Evolutionary conservation across 352 stramenopile genomes (phyloP), one percentile per base, ranked within the genome.

Genomic region (Globisporangium yorkense): DNA sequence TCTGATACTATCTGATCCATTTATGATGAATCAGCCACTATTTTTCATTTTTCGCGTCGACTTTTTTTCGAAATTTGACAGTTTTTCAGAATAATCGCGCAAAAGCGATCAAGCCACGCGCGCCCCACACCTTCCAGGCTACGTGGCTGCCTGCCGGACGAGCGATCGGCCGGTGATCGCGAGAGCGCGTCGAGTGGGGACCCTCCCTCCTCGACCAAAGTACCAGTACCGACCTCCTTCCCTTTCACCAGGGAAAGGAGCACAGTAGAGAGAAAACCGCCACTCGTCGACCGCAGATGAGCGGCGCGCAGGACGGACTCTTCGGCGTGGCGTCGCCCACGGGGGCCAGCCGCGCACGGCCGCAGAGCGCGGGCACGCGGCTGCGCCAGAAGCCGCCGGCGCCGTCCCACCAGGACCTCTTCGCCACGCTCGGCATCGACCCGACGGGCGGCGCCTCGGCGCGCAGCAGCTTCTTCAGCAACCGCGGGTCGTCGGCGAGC

Each of bases 371-470:
- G n/a, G 69, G 55, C 52, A 87, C 76, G 45, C 76, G 65, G 16
- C 56, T 92, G 62, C 74, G 80, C 12, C 80, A 85, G 57, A 88
- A 88, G 54, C 73, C 77, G 0, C 41, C 60, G 49, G 48, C 57
- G 40, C 64, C 63, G n/a, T 57, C 62, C 35, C 63, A 70, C 31
- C 64, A 77, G 55, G 67, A 86, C 69, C 77, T 86, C 54, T 85
- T 87, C 54, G 72, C 75, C 24, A 74, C 72, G 51, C 65, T 87
- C 49, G 74, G 72, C 13, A 56, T 85, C 37, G 75, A 81, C 47
- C 44, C 59, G 20, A 59, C 57, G 47, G 63, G 59, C 55, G 67
- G 55, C 80, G 67, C 53, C 77, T 49, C 44, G 44, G 71, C 48
- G 20, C 57, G 63, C 24, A 56, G 52, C 31, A 65, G 63, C 3